These are phyloP conservation scores for Typha latifolia DNA, from an alignment of 176 grass and related monocot species.

Conservation along the genomic window DNA sequence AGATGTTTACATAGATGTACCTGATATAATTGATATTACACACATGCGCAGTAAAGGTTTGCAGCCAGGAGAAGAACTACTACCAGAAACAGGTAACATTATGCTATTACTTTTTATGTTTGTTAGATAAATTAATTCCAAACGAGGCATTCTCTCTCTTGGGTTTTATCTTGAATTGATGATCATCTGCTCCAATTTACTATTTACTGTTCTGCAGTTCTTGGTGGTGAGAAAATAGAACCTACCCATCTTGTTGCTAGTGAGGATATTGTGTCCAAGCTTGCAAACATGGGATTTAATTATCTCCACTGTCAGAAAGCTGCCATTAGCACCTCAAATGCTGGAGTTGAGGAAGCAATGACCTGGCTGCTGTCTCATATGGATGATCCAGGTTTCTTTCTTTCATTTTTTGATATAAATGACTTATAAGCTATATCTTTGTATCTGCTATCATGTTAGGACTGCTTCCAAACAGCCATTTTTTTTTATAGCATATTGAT, in stretches of 20 bases:
- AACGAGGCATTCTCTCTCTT: neutral
- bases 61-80: constrained; percentile 85
- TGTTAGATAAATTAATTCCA: neutral
- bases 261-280: constrained; percentile 84
- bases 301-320: constrained; percentile 94
- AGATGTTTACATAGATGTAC: constrained; percentile 97
- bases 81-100: constrained; percentile 66
- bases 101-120: neutral
- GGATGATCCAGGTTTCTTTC: constrained; percentile 70
- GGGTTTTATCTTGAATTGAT: neutral
- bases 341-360: constrained; percentile 91
- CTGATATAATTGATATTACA: constrained; percentile 80
- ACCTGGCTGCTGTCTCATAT: constrained; percentile 89
- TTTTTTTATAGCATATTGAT: neutral
- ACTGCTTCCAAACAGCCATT: neutral
- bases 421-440: neutral
- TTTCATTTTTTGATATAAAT: neutral
- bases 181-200: neutral
- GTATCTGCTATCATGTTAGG: neutral
- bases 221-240: constrained; percentile 32
- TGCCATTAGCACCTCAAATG: constrained; percentile 80
- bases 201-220: constrained; percentile 31
- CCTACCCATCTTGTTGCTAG: constrained; percentile 37
- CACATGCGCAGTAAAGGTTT: constrained; percentile 92
- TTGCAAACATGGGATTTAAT: constrained; percentile 93